Conservation (phyloP, 1,284 basidiomycete species). For the Cryptococcus sp. region DNA sequence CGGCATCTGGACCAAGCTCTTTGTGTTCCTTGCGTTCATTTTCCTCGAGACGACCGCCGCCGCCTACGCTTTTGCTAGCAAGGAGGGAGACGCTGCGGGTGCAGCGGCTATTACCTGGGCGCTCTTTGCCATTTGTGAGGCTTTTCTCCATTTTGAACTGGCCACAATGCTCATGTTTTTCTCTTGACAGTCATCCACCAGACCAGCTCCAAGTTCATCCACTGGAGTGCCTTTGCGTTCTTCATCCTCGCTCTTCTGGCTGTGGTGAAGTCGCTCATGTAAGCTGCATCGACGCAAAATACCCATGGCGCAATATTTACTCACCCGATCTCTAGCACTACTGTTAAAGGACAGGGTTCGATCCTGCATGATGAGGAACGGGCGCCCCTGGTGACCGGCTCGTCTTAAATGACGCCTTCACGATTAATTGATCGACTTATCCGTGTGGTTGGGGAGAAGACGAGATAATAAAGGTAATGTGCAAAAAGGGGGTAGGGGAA, state of each 20-base stretch:
- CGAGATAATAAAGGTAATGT: background rate
- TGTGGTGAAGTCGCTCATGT: slow-evolving; percentile 63
- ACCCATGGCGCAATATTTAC: background rate
- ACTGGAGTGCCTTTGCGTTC: slow-evolving; percentile 84
- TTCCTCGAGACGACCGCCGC: slow-evolving; percentile 91
- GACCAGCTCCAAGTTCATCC: slow-evolving; percentile 64
- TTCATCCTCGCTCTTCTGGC: slow-evolving; percentile 79
- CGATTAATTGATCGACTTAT: background rate
- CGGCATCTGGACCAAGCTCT: slow-evolving; percentile 86
- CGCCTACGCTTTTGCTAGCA: slow-evolving; percentile 82
- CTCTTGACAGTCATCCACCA: slow-evolving; percentile 56
- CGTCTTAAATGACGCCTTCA: slow-evolving; percentile 9
- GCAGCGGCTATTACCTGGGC: slow-evolving; percentile 49
- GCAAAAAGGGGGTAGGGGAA: background rate
- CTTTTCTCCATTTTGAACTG: no score
- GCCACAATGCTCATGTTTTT: no score
- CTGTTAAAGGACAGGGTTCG: slow-evolving; percentile 44
- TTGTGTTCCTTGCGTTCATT: slow-evolving; percentile 84
- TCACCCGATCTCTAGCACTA: slow-evolving; percentile 42
- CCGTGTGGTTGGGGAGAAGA: background rate
- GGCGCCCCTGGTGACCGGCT: slow-evolving; percentile 60
- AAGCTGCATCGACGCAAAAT: slow-evolving; percentile 10
- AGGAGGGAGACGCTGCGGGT: slow-evolving; percentile 70
- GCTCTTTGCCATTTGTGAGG: slow-evolving; percentile 47
- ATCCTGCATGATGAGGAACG: slow-evolving; percentile 79